Evolutionary conservation across 371 early-diverging fungal species (phyloP).

Genomic region (Zychaea mexicana): DNA sequence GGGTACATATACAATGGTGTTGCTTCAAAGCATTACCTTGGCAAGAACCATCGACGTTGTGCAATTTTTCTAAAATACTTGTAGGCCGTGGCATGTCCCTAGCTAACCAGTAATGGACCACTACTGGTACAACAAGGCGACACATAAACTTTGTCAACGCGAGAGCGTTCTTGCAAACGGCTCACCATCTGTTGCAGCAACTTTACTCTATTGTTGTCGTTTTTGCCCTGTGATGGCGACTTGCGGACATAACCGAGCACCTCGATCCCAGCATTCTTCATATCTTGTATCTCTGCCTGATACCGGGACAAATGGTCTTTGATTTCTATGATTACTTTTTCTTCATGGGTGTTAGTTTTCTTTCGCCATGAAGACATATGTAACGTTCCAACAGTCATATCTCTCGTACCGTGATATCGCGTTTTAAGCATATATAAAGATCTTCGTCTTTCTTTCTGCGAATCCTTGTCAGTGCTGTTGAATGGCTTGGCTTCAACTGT

Average conservation of each 20-base stretch:
- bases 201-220: background rate
- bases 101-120: background rate
- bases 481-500: background rate
- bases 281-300: background rate
- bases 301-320: background rate
- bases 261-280: background rate
- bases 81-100: background rate
- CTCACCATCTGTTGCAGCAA: conserved; percentile 1
- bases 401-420: conserved; percentile 4
- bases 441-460: background rate
- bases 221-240: background rate
- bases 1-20: background rate
- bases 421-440: background rate
- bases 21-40: conserved; percentile 1
- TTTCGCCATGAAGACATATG: background rate
- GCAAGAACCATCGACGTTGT: background rate
- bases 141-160: background rate
- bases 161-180: background rate
- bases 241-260: background rate
- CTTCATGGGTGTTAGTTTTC: background rate
- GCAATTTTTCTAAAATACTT: background rate
- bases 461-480: background rate
- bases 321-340: background rate
- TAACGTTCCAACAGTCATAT: too few species aligned
- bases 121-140: background rate